Evolutionary conservation across 1,284 basidiomycete genomes (phyloP), one percentile per base, ranked within the genome.

Genomic region (Cystobasidiaceae sp.): DNA sequence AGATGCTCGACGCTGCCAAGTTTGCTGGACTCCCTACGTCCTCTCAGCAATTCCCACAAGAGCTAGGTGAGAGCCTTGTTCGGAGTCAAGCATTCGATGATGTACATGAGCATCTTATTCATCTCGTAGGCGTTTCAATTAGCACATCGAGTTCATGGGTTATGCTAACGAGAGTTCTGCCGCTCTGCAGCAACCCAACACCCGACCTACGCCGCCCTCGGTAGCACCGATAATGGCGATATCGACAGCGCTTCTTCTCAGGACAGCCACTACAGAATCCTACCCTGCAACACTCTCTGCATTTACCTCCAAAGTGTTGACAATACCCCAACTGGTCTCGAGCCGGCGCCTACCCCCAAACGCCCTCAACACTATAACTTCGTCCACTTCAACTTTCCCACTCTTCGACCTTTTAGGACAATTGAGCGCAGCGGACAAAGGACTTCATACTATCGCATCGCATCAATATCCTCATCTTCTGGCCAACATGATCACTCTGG

Each of bases 401-500:
- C 8, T 0, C 19, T 37, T 46, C 54, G 11, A 65, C 66, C 39
- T 75, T 23, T 34, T 48, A 23, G 44, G 17, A 59, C 65, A 6
- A 3, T 58, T 27, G 15, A 34, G 9, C 66, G 56, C 19, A 33
- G 27, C 41, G 19, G 23, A 28, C 17, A 34, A 15, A 33, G 41
- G 25, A 13, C 54, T 30, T 30, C 33, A 52, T 39, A 7, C 46
- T 11, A 32, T 43, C 1, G 33, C 62, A 49, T 34, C 44, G 66
- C 5, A 78, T 78, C 57, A 75, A 77, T 19, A 81, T 78, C 70
- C 74, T 23, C 82, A 89, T 69, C 79, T 89, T 2, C 72, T 87
- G 13, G 83, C 87, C 0, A 88, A 87, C 71, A 76, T 89, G 4
- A 75, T 82, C 44, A 80, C 82, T 5, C 86, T 89, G 72, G 79